These are phyloP conservation scores for Pestalotiopsis fici DNA, from an alignment of 2,329 filamentous ascomycete genomes.

Conservation along the genomic window DNA sequence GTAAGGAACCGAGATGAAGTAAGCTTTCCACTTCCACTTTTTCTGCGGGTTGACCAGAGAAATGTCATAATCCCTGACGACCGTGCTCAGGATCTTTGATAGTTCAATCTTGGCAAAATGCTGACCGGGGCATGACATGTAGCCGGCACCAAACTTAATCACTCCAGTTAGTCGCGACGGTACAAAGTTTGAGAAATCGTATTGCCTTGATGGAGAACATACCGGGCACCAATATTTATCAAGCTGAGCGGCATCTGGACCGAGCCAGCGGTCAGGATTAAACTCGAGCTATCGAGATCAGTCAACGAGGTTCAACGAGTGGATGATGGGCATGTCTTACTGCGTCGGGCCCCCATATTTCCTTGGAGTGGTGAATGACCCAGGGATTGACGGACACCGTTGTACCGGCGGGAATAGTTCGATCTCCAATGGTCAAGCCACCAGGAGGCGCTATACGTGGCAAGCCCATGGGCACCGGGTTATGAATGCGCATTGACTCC, in stretches of 20 bases:
- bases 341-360: slow-evolving; percentile 32
- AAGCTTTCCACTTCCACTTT: slow-evolving; percentile 31
- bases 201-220: not conserved
- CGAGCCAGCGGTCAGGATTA: slow-evolving; percentile 34
- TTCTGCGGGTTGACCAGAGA: slow-evolving; percentile 24
- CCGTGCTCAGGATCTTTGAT: slow-evolving; percentile 31
- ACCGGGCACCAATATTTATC: slow-evolving; percentile 25
- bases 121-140: slow-evolving; percentile 34
- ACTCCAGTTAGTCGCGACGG: not conserved
- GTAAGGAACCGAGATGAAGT: slow-evolving; percentile 30
- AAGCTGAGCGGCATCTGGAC: slow-evolving; percentile 16
- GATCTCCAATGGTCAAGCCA: slow-evolving; percentile 25
- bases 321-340: not conserved
- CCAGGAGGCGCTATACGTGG: slow-evolving; percentile 24
- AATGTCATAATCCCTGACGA: slow-evolving; percentile 34
- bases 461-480: slow-evolving; percentile 26
- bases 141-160: slow-evolving; percentile 33
- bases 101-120: slow-evolving; percentile 36
- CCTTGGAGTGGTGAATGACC: slow-evolving; percentile 30
- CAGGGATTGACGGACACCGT: slow-evolving; percentile 34
- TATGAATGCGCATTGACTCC: slow-evolving; percentile 14
- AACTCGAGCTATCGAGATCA: slow-evolving; percentile 17
- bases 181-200: too few relatives aligned
- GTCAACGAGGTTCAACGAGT: not conserved
- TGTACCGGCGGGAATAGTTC: slow-evolving; percentile 28